Base-by-base conservation (phyloP, 2,329 filamentous ascomycete species). In the Hirsutella minnesotensis region DNA sequence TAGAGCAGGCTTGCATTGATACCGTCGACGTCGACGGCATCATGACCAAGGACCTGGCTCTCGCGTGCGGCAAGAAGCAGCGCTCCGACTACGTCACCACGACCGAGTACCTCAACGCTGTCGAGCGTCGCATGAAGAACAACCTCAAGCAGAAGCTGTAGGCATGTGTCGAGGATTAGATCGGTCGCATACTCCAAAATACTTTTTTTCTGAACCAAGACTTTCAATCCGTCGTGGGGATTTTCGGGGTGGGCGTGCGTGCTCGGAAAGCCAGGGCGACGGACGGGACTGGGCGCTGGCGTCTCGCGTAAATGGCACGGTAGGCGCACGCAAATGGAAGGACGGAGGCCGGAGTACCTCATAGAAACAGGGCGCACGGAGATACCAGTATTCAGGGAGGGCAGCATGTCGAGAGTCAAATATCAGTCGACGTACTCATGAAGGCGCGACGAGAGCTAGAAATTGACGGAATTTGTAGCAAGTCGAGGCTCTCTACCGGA, bases 1-100 rank as follows among this genome's bases (percentile, higher is more conserved):
- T 98, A 43, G 92, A 98, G 76, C 75, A 85, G 65, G 92, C 92
- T 31, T 95, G 92, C 64, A 74, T 95, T 46, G 88, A 96, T 64
- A 90, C 90, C 21, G 92, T 98, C 53, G 86, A 96, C 62, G 66
- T 85, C 46, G 90, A 96, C 60, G 86, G 86, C 49, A 84, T 96
- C 70, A 98, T 96, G 92, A 98, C 92, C 65, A 98, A 98, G 80
- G 92, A 98, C 67, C 69, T 98, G 55, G 92, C 92, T n/a, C 77
- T 96, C 46, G 85, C 89, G 39, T 92, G 86, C 63, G 92, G 92
- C 57, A 89, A 89, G 75, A 88, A 83, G 56, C 82, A 77, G 48
- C 78, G 86, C 52, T 78, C 78, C 55, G 82, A 86, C 59, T 96
- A 89, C 68, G 92, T 94, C 53, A 95, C 88, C 42, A 96, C 90